Conservation (phyloP, 345 rosid genomes). For the Gynandropsis gynandra region DNA sequence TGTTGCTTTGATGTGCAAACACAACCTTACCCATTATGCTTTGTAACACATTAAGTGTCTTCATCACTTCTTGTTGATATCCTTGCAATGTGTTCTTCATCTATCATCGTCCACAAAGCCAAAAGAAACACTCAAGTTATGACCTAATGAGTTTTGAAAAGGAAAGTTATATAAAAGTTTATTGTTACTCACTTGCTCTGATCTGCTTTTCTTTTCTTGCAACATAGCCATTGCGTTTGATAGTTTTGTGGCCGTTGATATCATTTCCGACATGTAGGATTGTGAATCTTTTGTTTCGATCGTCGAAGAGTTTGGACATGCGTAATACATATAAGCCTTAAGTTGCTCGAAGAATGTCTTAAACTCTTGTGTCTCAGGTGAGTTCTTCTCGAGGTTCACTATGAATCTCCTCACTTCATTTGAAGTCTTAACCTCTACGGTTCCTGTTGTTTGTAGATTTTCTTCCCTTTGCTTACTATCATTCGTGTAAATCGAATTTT, state of each 20-base stretch:
- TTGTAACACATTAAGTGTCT: slow-evolving; percentile 22
- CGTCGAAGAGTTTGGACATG: slow-evolving; percentile 18
- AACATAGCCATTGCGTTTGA: slow-evolving; percentile 28
- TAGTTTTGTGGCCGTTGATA: slow-evolving; percentile 21
- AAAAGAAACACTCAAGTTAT: neutral
- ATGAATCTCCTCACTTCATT: slow-evolving; percentile 25
- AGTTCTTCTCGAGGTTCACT: slow-evolving; percentile 24
- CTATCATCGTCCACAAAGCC: slow-evolving; percentile 1
- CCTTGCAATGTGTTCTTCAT: slow-evolving; percentile 24
- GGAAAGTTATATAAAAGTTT: no score
- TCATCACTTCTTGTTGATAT: slow-evolving; percentile 29
- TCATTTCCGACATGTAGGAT: slow-evolving; percentile 27
- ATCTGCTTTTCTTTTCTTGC: slow-evolving; percentile 27
- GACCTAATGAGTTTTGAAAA: no score
- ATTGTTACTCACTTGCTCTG: slow-evolving; percentile 24
- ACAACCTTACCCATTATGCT: slow-evolving; percentile 20
- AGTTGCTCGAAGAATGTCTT: slow-evolving; percentile 24
- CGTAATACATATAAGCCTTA: slow-evolving; percentile 21
- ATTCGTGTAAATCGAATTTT: no score
- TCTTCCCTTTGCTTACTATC: no score
- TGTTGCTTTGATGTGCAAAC: slow-evolving; percentile 13
- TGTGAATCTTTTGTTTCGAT: slow-evolving; percentile 21
- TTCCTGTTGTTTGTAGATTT: neutral
- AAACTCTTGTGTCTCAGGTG: slow-evolving; percentile 22
- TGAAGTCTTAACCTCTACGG: slow-evolving; percentile 18